phyloP scores from a whole-genome alignment of 2,329 filamentous ascomycete genomes.

The Leptographium flavum region DNA sequence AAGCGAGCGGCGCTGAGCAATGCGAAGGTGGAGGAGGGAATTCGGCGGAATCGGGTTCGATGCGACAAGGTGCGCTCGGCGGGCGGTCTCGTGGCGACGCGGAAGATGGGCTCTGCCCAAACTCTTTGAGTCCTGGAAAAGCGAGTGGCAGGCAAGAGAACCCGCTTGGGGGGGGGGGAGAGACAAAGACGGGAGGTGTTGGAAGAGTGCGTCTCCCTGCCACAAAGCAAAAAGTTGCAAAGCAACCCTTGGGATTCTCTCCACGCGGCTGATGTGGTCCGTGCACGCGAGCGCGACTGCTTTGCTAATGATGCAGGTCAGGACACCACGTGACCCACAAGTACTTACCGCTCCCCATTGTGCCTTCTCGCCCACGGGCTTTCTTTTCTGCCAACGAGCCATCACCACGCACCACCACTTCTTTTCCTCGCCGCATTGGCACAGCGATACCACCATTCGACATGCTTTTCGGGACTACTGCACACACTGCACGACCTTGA shows the following conservation, averaged over 20 bases:
- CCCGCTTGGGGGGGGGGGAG: neutral
- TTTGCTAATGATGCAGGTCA: neutral
- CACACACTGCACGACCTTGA: neutral
- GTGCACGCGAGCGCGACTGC: neutral
- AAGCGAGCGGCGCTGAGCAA: too few relatives aligned
- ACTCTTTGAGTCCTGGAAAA: neutral
- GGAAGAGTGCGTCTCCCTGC: neutral
- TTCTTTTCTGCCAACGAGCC: neutral
- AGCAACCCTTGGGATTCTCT: neutral
- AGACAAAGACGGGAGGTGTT: neutral
- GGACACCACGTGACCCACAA: neutral
- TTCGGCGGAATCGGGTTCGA: neutral
- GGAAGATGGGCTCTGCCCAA: neutral
- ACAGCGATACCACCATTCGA: neutral
- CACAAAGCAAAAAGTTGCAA: neutral
- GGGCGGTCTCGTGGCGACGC: too few relatives aligned
- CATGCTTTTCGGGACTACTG: neutral
- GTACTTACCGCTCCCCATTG: too few relatives aligned
- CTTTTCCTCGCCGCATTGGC: neutral
- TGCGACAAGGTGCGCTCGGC: too few relatives aligned
- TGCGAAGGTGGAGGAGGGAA: too few relatives aligned
- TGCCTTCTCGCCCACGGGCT: too few relatives aligned
- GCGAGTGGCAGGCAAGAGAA: neutral
- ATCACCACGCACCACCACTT: neutral
- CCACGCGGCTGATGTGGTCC: constrained; percentile 2